These are phyloP conservation scores for Saccharum hybrid DNA, from an alignment of 202 grass and related monocot species.

Conservation along the genomic window DNA sequence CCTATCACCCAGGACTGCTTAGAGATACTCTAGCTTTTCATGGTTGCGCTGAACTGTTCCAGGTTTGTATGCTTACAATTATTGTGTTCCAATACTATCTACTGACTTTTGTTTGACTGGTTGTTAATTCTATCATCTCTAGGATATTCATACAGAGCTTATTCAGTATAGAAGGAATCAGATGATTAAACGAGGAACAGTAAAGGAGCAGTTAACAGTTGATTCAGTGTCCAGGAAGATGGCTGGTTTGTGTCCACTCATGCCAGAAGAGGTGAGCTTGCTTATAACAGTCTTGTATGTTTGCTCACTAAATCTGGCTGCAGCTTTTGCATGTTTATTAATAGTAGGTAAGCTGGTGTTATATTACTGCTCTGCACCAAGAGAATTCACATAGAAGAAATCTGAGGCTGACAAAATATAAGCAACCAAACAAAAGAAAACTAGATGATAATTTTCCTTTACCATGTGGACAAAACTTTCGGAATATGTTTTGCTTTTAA, in stretches of 20 bases:
- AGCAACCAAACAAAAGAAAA: constrained; percentile 3
- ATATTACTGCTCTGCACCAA: not conserved
- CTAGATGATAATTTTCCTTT: constrained; percentile 23
- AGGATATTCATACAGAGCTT: constrained; percentile 97
- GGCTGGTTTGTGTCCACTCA: constrained; percentile 91
- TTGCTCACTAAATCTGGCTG: constrained; percentile 23
- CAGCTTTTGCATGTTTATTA: not conserved
- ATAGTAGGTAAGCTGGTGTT: constrained; percentile 5
- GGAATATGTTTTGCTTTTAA: constrained; percentile 5
- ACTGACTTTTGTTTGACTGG: constrained; percentile 40
- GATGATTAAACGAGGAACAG: constrained; percentile 79
- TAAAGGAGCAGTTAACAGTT: constrained; percentile 76
- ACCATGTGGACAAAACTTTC: not conserved
- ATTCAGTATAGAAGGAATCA: constrained; percentile 95
- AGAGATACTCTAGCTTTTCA: constrained; percentile 98
- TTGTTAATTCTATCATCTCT: constrained; percentile 48
- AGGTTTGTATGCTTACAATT: constrained; percentile 65
- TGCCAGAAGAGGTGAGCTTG: constrained; percentile 90
- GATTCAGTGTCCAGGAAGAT: constrained; percentile 87
- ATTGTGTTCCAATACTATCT: constrained; percentile 31
- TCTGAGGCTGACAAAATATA: constrained; percentile 28
- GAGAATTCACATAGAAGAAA: constrained; percentile 8
- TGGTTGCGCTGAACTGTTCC: constrained; percentile 98
- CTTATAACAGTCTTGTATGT: constrained; percentile 29
- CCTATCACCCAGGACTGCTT: constrained; percentile 85